Conservation (phyloP, 768 basidiomycete genomes). For the Kwoniella dendrophila region DNA sequence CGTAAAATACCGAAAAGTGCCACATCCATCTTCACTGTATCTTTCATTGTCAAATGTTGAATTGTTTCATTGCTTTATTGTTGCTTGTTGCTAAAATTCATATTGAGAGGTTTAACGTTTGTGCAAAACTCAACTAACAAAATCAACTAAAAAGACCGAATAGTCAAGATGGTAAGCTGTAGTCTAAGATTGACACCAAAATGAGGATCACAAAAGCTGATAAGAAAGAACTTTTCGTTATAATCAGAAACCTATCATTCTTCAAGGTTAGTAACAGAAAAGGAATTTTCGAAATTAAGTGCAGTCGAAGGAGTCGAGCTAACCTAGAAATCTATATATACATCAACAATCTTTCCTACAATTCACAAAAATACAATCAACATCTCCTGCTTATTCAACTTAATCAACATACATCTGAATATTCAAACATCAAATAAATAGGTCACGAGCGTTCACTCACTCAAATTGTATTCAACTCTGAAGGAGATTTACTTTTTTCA, state of each 20-base stretch:
- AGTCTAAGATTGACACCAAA: background rate
- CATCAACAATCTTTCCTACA: no score
- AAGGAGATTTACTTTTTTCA: conserved; percentile 93
- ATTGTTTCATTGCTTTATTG: conserved; percentile 1
- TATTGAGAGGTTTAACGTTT: background rate
- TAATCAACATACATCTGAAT: background rate
- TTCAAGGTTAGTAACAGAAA: conserved; percentile 70
- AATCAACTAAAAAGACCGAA: conserved; percentile 4
- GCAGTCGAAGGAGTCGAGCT: no score
- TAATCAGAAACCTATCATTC: conserved; percentile 70
- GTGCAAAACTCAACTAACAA: background rate
- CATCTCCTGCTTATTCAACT: no score
- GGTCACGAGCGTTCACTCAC: conserved; percentile 97
- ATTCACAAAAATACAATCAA: no score
- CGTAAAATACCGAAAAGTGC: conserved; percentile 17
- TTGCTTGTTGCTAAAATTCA: background rate
- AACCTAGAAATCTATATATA: no score
- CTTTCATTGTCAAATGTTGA: conserved; percentile 26
- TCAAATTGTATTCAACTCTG: conserved; percentile 94
- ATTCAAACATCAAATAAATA: conserved; percentile 45
- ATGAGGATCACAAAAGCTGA: background rate
- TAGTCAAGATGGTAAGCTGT: conserved; percentile 28
- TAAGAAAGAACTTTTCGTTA: background rate
- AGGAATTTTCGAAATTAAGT: no score
- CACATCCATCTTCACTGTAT: conserved; percentile 8